These are phyloP conservation scores for Stephania yunnanensis DNA, from an alignment of 164 flowering plant species.

Conservation along the genomic window DNA sequence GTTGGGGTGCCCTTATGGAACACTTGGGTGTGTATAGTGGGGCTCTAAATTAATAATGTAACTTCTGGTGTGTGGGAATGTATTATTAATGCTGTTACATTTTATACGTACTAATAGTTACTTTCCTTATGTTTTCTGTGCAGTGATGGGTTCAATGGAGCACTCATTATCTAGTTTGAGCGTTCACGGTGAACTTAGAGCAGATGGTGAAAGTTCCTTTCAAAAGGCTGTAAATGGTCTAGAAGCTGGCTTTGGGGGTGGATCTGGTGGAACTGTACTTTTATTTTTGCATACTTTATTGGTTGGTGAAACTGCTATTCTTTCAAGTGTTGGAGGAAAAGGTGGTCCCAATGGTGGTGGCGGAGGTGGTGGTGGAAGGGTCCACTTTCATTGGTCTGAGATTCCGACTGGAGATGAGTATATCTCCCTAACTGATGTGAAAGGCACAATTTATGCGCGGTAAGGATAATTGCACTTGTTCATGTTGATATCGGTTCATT, in stretches of 20 bases:
- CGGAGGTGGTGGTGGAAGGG: slow-evolving; percentile 94
- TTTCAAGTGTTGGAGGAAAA: slow-evolving; percentile 79
- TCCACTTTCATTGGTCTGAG: slow-evolving; percentile 92
- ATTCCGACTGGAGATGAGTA: slow-evolving; percentile 75
- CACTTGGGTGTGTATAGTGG: too few relatives aligned
- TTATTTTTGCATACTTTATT: slow-evolving; percentile 54
- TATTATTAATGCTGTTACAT: too few relatives aligned
- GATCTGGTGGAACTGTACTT: slow-evolving; percentile 94
- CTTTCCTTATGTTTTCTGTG: background rate
- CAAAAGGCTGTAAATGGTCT: slow-evolving; percentile 20
- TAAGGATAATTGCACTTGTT: slow-evolving; percentile 19
- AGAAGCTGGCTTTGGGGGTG: slow-evolving; percentile 73
- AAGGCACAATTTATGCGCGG: slow-evolving; percentile 58
- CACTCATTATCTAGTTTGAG: slow-evolving; percentile 63
- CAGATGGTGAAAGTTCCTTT: slow-evolving; percentile 77
- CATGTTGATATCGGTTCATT: background rate
- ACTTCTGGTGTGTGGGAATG: too few relatives aligned
- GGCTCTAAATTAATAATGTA: too few relatives aligned
- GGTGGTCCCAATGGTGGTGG: slow-evolving; percentile 74
- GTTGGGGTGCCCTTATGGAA: too few relatives aligned
- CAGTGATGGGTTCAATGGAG: slow-evolving; percentile 96
- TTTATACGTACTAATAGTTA: background rate
- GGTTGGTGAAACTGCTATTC: slow-evolving; percentile 42
- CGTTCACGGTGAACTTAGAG: slow-evolving; percentile 65
- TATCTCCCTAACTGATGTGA: slow-evolving; percentile 52